Evolutionary conservation across 1,139 yeast genomes (phyloP).

Genomic region (Kodamaea sp.): DNA sequence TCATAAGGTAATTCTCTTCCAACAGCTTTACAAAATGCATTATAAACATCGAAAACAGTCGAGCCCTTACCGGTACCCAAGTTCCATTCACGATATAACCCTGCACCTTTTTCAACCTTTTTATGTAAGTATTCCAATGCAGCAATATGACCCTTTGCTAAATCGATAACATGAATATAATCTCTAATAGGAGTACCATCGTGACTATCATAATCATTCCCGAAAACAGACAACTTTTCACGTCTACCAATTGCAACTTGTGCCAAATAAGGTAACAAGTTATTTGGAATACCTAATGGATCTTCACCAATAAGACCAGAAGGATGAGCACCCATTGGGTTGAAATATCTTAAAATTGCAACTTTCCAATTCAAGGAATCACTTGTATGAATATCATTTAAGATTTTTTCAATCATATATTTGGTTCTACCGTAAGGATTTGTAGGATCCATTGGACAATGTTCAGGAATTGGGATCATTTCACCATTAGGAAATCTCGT

Average conservation of each 20-base stretch:
- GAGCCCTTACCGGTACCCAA: constrained; percentile 79
- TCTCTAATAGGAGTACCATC: constrained; percentile 86
- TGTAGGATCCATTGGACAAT: constrained; percentile 72
- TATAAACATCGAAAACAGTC: constrained; percentile 69
- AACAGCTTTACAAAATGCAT: constrained; percentile 66
- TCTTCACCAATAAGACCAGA: constrained; percentile 79
- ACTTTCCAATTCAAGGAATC: constrained; percentile 49
- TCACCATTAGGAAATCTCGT: constrained; percentile 54
- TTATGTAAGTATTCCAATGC: constrained; percentile 57
- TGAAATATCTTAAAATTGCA: constrained; percentile 72
- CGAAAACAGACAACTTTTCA: constrained; percentile 61
- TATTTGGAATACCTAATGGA: constrained; percentile 75
- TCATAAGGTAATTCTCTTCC: constrained; percentile 65
- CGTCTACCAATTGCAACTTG: constrained; percentile 77
- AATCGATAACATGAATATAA: constrained; percentile 77
- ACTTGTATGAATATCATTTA: constrained; percentile 53
- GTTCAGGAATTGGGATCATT: constrained; percentile 79
- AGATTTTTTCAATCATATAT: constrained; percentile 57
- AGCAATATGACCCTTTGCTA: constrained; percentile 77
- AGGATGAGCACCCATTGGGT: constrained; percentile 85
- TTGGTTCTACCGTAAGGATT: constrained; percentile 80
- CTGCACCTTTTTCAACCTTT: constrained; percentile 25
- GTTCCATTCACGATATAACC: constrained; percentile 75
- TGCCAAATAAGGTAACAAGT: constrained; percentile 69
- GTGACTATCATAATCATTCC: constrained; percentile 62